These are phyloP conservation scores for Buxus sempervirens DNA, from an alignment of 164 flowering plant species.

Conservation along the genomic window DNA sequence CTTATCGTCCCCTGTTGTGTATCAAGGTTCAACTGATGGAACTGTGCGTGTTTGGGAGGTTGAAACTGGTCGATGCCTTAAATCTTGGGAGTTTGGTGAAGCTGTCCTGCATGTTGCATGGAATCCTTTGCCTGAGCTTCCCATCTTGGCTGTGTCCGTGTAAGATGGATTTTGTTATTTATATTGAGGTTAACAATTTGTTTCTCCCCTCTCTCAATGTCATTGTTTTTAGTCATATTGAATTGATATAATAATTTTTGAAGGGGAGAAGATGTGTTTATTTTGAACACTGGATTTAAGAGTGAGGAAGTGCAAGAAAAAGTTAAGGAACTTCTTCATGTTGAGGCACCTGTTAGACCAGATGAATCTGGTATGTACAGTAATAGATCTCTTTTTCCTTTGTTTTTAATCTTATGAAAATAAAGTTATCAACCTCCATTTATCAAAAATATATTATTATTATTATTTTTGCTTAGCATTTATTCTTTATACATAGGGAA, in stretches of 20 bases:
- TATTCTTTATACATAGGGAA: conserved; percentile 28
- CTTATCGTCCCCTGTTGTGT: conserved; percentile 7
- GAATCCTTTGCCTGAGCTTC: conserved; percentile 79
- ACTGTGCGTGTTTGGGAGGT: conserved; percentile 96
- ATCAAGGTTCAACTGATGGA: conserved; percentile 82
- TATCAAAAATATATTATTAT: neutral
- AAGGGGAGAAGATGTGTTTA: conserved; percentile 76
- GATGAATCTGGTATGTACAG: conserved; percentile 61
- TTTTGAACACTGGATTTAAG: conserved; percentile 75
- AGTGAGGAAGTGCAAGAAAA: conserved; percentile 61
- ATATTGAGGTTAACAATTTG: neutral
- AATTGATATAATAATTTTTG: conserved; percentile 3
- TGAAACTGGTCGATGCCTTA: conserved; percentile 80
- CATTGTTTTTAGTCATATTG: too few relatives aligned
- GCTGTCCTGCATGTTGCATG: conserved; percentile 72
- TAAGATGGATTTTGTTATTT: conserved; percentile 27
- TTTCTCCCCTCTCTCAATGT: neutral
- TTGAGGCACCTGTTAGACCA: conserved; percentile 28
- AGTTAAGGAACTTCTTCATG: conserved; percentile 56
- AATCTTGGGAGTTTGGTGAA: conserved; percentile 69
- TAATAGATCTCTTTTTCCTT: neutral
- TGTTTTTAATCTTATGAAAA: neutral
- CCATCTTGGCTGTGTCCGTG: conserved; percentile 73
- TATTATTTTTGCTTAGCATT: neutral
- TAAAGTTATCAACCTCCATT: too few relatives aligned